Percentiles rank a stretch among this genome's conserved stretches.
phyloP scores from a whole-genome alignment of 768 basidiomycete species.

The Boletus eberwhitei region DNA sequence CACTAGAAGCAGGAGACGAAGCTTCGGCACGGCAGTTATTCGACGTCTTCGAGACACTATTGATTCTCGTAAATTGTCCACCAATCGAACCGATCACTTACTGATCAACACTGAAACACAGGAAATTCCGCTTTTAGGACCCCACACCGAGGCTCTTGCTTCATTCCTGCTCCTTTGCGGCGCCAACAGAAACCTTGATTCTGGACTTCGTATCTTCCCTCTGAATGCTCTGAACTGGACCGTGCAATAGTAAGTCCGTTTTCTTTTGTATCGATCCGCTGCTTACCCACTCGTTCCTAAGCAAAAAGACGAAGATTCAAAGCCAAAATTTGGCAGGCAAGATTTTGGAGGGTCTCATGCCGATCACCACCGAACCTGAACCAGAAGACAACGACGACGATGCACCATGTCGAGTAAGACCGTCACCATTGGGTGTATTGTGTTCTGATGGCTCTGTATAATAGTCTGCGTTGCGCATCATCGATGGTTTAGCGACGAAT shows the following conservation, averaged over 20 bases:
- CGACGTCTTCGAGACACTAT: slow-evolving; percentile 92
- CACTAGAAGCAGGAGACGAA: slow-evolving; percentile 77
- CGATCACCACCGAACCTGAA: slow-evolving; percentile 90
- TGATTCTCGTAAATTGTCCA: slow-evolving; percentile 68
- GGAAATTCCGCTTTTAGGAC: slow-evolving; percentile 93
- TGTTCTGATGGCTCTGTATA: slow-evolving; percentile 9
- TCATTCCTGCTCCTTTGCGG: slow-evolving; percentile 86
- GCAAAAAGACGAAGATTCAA: slow-evolving; percentile 96
- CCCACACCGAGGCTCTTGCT: slow-evolving; percentile 82
- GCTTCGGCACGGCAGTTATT: slow-evolving; percentile 83
- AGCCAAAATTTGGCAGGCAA: slow-evolving; percentile 75
- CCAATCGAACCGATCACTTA: not conserved
- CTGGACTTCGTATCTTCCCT: slow-evolving; percentile 82
- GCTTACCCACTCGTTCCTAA: slow-evolving; percentile 29
- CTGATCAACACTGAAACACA: slow-evolving; percentile 29
- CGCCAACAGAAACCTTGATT: slow-evolving; percentile 69
- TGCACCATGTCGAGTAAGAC: slow-evolving; percentile 81
- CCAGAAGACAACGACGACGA: slow-evolving; percentile 93
- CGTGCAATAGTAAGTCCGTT: slow-evolving; percentile 76
- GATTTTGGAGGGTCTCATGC: slow-evolving; percentile 90
- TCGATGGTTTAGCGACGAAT: slow-evolving; percentile 88
- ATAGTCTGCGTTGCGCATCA: slow-evolving; percentile 93
- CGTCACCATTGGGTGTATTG: not conserved
- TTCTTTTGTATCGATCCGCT: not conserved
- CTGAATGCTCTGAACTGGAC: slow-evolving; percentile 96